Conservation (phyloP, 345 rosid species). For the Fremontodendron californicum region DNA sequence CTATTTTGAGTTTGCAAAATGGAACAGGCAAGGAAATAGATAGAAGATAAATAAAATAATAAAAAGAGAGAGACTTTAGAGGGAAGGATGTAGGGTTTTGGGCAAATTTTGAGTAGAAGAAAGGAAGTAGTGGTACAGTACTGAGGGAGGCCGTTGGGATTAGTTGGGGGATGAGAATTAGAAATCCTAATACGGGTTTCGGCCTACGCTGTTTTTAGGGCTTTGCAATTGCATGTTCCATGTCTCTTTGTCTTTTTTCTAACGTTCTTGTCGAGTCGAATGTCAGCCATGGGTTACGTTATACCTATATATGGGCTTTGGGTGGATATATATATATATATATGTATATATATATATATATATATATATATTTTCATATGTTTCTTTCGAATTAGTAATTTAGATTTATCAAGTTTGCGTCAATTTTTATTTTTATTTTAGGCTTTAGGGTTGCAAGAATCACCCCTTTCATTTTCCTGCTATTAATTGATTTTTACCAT, state of each 20-base stretch:
- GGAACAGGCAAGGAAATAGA: not conserved
- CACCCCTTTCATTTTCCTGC: not conserved
- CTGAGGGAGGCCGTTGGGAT: not conserved
- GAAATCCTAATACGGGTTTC: not conserved
- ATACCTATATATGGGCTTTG: not conserved
- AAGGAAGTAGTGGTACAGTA: not conserved
- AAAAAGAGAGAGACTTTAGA: not conserved
- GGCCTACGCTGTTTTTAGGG: not conserved
- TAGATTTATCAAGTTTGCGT: not conserved
- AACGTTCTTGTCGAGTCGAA: not conserved
- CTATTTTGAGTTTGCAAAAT: not conserved
- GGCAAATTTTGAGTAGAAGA: not conserved
- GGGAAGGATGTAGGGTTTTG: conserved; percentile 8
- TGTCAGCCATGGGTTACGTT: not conserved
- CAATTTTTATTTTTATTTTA: not conserved
- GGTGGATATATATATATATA: no score
- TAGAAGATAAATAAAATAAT: not conserved
- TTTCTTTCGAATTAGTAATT: no score
- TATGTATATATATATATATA: no score
- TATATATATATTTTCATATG: no score
- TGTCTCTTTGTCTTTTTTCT: not conserved
- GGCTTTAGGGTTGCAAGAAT: not conserved
- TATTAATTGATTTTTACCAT: not conserved
- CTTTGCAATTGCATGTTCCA: not conserved
- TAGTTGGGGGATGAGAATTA: conserved; percentile 6